These are phyloP conservation scores for Mangifera indica DNA, from an alignment of 345 rosid genomes.

Conservation along the genomic window DNA sequence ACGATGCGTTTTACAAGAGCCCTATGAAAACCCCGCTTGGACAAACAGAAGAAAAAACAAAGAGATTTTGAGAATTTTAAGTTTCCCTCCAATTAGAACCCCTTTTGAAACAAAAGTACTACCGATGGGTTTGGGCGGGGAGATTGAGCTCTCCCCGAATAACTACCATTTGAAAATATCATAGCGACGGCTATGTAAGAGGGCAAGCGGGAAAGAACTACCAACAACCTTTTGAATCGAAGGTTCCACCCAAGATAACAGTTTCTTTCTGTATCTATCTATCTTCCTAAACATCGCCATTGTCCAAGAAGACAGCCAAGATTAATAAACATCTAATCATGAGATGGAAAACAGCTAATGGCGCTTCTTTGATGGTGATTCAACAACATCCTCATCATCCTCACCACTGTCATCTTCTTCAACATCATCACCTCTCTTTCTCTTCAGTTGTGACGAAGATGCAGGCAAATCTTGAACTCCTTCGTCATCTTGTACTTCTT, in stretches of 20 bases:
- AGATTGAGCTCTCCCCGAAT: conserved; percentile 23
- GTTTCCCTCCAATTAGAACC: conserved; percentile 28
- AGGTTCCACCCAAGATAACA: conserved; percentile 23
- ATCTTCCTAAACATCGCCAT: conserved; percentile 20
- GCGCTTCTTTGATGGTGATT: conserved; percentile 47
- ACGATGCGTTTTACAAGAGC: not conserved
- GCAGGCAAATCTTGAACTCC: conserved; percentile 39
- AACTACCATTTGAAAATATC: conserved; percentile 48
- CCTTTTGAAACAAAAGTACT: conserved; percentile 5
- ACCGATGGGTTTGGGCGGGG: conserved; percentile 29
- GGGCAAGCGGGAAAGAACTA: conserved; percentile 24
- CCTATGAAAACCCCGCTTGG: not conserved
- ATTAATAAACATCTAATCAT: conserved; percentile 12
- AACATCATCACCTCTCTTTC: conserved; percentile 46
- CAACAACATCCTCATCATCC: conserved; percentile 31
- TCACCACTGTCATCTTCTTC: conserved; percentile 29
- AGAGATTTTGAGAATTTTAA: not conserved
- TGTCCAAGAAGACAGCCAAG: conserved; percentile 23
- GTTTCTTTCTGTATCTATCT: not conserved
- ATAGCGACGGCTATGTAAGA: conserved; percentile 31
- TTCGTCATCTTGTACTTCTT: conserved; percentile 46
- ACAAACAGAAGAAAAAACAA: not conserved
- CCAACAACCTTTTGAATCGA: conserved; percentile 47
- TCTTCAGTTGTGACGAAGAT: conserved; percentile 46
- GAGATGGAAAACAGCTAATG: conserved; percentile 19